Base-by-base conservation (phyloP, 768 basidiomycete genomes). In the Trichaptum fuscoviolaceum region DNA sequence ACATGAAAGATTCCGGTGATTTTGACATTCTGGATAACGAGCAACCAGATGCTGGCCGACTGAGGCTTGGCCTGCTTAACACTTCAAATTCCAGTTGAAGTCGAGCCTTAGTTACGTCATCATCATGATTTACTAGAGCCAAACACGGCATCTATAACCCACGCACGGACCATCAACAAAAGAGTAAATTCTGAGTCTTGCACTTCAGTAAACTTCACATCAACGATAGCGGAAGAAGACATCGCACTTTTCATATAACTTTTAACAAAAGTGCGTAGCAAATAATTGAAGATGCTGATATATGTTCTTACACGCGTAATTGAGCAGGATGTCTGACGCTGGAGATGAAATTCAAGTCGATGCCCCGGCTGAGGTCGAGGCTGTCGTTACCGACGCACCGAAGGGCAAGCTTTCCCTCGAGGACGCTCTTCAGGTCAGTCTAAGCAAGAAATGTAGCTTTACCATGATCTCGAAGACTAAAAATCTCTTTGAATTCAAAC, bases 161-260 rank as follows among this genome's bases (percentile, higher is more conserved):
- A 34, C 59, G 59, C 59, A 61, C 59, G 59, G 59, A 61, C 59
- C 59, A 61, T 61, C 59, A 61, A 61, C 59, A 61, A 12, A 61
- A 9, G 17, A 3, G 3, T 15, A 25, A 15, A 7, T 52, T 52
- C 15, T 52, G 59, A 12, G 1, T 24, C 15, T 61, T 17, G 25
- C 30, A 86, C 82, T 80, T 80, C 82, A 83, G 79, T 83, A 83
- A 82, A 79, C 78, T 75, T 84, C 77, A 85, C 91, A 93, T 94
- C 91, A 87, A 94, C 92, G 92, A 94, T 79, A 90, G 92, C 91
- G 92, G 89, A 94, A 84, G 92, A 93, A 87, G 92, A 92, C 91
- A 90, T 89, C 86, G 73, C 74, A 72, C 74, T 71, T 71, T 42
- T 62, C 61, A 62, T 65, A 68, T 58, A 65, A 62, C 69, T 70